Percentiles rank a stretch among this genome's conserved stretches.
phyloP scores from a whole-genome alignment of 768 basidiomycete species.

The Coprinopsis marcescibilis region DNA sequence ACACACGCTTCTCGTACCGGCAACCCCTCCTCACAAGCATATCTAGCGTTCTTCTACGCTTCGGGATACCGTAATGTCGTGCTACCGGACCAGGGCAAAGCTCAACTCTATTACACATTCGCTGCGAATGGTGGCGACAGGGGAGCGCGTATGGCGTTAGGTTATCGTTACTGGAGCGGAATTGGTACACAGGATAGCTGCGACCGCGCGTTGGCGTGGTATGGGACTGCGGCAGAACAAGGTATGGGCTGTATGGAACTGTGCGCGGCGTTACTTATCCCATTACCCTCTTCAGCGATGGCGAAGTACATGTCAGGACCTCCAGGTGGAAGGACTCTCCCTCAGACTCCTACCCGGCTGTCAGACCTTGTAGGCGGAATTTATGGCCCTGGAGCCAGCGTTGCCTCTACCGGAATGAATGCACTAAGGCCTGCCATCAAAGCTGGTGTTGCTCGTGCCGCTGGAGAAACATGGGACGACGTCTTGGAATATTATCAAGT shows the following conservation, averaged over 20 bases:
- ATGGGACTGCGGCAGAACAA: conserved; percentile 83
- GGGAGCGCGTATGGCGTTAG: conserved; percentile 89
- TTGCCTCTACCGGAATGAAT: conserved; percentile 81
- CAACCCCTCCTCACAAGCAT: conserved; percentile 81
- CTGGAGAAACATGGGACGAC: conserved; percentile 93
- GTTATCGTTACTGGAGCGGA: conserved; percentile 93
- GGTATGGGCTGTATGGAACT: conserved; percentile 35
- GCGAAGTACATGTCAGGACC: conserved; percentile 77
- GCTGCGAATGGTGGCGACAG: conserved; percentile 84
- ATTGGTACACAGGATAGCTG: conserved; percentile 90
- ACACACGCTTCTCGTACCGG: conserved; percentile 66
- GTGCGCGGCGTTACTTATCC: neutral
- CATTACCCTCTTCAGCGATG: conserved; percentile 52
- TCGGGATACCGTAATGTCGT: conserved; percentile 71
- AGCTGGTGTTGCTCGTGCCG: conserved; percentile 74
- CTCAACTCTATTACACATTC: conserved; percentile 91
- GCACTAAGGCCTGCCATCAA: conserved; percentile 70
- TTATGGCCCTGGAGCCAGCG: conserved; percentile 93
- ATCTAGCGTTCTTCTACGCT: conserved; percentile 83
- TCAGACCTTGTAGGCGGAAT: conserved; percentile 90
- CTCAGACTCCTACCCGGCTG: conserved; percentile 71
- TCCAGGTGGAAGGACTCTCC: conserved; percentile 84
- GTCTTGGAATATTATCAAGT: conserved; percentile 90
- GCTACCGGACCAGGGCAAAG: conserved; percentile 68
- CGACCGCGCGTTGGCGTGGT: conserved; percentile 78